Percentiles rank a stretch among this genome's conserved stretches.
Conservation (phyloP, 768 basidiomycete genomes). For the Rhizopogon vesiculosus region DNA sequence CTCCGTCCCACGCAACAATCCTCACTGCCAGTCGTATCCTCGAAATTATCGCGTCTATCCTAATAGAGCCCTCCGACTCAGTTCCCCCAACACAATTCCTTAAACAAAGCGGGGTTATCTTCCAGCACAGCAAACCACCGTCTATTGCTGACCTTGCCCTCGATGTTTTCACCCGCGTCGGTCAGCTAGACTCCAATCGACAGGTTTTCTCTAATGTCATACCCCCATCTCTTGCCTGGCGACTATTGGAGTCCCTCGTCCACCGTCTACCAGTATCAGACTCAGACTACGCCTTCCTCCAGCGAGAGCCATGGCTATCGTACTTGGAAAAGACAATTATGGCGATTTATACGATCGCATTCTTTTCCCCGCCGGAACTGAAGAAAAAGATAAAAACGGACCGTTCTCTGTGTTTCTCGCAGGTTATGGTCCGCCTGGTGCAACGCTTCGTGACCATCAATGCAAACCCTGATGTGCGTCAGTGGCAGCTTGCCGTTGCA, state of each 20-base stretch:
- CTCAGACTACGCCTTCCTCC: conserved; percentile 63
- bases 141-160: conserved; percentile 70
- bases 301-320: conserved; percentile 65
- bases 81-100: conserved; percentile 56
- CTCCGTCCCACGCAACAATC: conserved; percentile 36
- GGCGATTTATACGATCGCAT: conserved; percentile 83
- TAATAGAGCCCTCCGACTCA: conserved; percentile 66
- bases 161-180: conserved; percentile 78
- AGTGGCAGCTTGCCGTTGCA: conserved; percentile 48
- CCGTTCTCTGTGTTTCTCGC: conserved; percentile 60
- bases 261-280: conserved; percentile 81
- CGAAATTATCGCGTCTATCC: conserved; percentile 67
- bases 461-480: conserved; percentile 46
- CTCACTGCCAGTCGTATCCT: conserved; percentile 56
- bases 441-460: conserved; percentile 52
- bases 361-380: conserved; percentile 71
- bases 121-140: conserved; percentile 47
- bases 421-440: conserved; percentile 66
- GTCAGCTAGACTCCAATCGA: conserved; percentile 75
- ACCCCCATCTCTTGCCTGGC: conserved; percentile 51
- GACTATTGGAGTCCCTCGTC: conserved; percentile 65
- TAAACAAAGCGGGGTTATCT: conserved; percentile 45
- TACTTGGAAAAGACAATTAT: conserved; percentile 77
- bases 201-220: conserved; percentile 61
- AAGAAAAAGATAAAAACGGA: conserved; percentile 69